Evolutionary conservation across 2,329 filamentous ascomycete genomes (phyloP).

Genomic region (Aspergillus sojae): DNA sequence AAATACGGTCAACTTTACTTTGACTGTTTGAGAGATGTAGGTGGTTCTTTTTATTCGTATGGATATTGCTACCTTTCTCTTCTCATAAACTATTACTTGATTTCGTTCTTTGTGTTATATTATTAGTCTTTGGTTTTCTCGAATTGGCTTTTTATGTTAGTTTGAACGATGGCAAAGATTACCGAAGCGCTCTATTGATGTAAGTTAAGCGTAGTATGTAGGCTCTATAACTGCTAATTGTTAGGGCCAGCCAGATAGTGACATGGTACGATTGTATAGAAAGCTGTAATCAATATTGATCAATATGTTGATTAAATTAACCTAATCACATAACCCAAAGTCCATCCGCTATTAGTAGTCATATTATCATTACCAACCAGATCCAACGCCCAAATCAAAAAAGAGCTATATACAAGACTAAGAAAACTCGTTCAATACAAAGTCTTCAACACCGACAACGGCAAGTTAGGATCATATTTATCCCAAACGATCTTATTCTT

Average conservation of each 20-base stretch:
- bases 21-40: slow-evolving; percentile 38
- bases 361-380: not conserved
- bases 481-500: slow-evolving; percentile 69
- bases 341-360: not conserved
- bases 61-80: not conserved
- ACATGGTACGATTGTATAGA: not conserved
- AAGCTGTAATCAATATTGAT: not conserved
- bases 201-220: not conserved
- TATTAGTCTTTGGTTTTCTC: not conserved
- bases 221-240: not conserved
- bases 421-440: slow-evolving; percentile 43
- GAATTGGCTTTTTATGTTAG: not conserved
- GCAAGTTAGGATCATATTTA: slow-evolving; percentile 57
- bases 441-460: slow-evolving; percentile 58
- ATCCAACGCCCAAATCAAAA: not conserved
- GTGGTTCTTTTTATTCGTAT: not conserved
- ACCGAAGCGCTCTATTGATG: not conserved
- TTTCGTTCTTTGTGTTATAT: not conserved
- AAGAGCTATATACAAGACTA: not conserved
- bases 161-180: not conserved
- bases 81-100: not conserved
- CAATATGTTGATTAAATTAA: not conserved
- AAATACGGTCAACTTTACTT: slow-evolving; percentile 54
- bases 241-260: not conserved
- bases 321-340: not conserved